Evolutionary conservation across 2,329 filamentous ascomycete genomes (phyloP).

Genomic region (Pleoardoris graminearum): DNA sequence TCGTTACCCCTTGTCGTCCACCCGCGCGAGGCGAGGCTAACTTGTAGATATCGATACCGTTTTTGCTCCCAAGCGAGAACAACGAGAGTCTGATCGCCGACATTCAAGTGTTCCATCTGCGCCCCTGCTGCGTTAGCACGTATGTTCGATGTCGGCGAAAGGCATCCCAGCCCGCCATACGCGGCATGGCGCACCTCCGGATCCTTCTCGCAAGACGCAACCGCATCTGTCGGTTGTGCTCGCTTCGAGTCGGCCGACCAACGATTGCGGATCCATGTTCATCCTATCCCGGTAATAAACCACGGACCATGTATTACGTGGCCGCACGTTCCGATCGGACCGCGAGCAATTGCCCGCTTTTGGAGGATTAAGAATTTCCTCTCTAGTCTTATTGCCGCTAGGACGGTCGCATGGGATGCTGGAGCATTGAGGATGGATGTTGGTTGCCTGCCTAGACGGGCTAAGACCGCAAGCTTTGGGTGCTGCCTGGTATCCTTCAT

Average conservation of each 20-base stretch:
- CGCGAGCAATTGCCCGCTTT: neutral
- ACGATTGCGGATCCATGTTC: neutral
- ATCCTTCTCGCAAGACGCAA: neutral
- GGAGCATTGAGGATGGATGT: neutral
- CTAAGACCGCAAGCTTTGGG: too few species aligned
- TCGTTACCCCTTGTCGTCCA: too few species aligned
- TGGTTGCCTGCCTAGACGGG: too few species aligned
- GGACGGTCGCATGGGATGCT: neutral
- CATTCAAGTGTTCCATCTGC: too few species aligned
- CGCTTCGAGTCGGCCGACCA: neutral
- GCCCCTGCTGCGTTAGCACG: too few species aligned
- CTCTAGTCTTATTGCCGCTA: neutral
- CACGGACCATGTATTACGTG: neutral
- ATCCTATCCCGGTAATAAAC: slow-evolving; percentile 3
- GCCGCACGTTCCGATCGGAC: neutral
- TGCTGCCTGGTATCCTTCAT: too few species aligned
- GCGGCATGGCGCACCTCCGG: neutral
- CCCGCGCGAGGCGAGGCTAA: too few species aligned
- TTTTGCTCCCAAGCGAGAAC: too few species aligned
- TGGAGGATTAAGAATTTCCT: neutral
- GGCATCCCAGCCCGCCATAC: neutral
- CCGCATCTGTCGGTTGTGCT: neutral
- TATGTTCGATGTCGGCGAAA: neutral
- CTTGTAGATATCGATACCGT: too few species aligned
- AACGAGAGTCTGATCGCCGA: too few species aligned